Conservation (phyloP, 164 flowering plant species). For the Nymphaea colorata region DNA sequence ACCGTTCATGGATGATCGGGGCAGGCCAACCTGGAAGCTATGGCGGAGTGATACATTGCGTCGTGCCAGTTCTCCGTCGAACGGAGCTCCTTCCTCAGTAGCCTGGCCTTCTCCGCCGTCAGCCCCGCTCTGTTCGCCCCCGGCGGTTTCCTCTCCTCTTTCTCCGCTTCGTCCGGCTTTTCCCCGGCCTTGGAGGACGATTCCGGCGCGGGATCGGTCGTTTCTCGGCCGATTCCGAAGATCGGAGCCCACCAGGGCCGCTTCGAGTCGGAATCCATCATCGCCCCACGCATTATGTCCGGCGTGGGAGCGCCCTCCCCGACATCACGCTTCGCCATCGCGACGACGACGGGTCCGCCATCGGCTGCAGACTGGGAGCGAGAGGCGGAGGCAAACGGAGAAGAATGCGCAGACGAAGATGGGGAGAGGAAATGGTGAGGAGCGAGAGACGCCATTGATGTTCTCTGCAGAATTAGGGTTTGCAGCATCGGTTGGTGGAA, state of each 20-base stretch:
- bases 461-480: too few relatives aligned
- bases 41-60: conserved; percentile 7
- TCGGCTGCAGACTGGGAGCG: not conserved
- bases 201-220: not conserved
- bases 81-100: conserved; percentile 7
- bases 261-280: conserved; percentile 2
- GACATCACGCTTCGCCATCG: not conserved
- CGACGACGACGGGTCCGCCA: not conserved
- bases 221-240: not conserved
- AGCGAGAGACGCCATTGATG: not conserved
- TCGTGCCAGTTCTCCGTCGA: conserved; percentile 9
- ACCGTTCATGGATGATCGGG: conserved; percentile 4
- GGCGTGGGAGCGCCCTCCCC: not conserved
- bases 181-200: too few relatives aligned
- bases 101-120: conserved; percentile 10
- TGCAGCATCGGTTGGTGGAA: too few relatives aligned
- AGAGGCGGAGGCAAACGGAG: not conserved
- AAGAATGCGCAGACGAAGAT: not conserved
- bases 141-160: not conserved
- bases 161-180: not conserved
- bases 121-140: conserved; percentile 2
- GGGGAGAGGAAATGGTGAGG: not conserved
- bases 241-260: conserved; percentile 10
- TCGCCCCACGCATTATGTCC: not conserved
- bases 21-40: conserved; percentile 7